phyloP scores from a whole-genome alignment of 2,329 filamentous ascomycete species.

The Alternaria tenuissima region DNA sequence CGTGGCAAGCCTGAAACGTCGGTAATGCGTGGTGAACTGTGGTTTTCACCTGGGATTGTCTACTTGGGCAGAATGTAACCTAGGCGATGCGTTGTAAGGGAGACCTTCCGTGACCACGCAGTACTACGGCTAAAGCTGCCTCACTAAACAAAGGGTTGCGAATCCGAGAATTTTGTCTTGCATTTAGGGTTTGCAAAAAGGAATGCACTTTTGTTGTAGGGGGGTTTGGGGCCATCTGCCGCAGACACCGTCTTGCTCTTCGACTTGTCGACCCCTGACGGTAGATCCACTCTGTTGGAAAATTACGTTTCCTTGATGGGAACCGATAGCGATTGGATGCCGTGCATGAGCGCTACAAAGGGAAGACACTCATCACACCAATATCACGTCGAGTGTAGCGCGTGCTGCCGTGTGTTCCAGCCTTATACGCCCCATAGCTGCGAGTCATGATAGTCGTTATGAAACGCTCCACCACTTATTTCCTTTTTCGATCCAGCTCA shows the following conservation, averaged over 20 bases:
- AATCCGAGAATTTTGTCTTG: not conserved
- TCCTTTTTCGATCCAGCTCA: constrained; percentile 5
- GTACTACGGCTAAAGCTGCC: not conserved
- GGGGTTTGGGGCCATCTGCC: not conserved
- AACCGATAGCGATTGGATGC: constrained; percentile 2
- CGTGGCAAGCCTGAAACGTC: constrained; percentile 22
- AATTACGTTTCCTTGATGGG: constrained; percentile 1
- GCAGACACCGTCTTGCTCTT: constrained; percentile 5
- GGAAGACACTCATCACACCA: not conserved
- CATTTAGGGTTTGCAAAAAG: constrained; percentile 7
- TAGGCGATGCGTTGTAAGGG: constrained; percentile 3
- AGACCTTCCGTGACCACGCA: not conserved
- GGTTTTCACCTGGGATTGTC: constrained; percentile 9
- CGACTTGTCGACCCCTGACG: not conserved
- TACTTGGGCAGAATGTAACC: not conserved
- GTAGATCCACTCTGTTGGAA: constrained; percentile 3
- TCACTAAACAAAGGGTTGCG: not conserved
- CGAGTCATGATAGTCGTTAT: constrained; percentile 13
- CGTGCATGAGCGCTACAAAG: not conserved
- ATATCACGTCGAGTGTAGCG: constrained; percentile 4
- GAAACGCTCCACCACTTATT: constrained; percentile 1
- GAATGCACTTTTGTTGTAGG: not conserved
- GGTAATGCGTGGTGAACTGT: constrained; percentile 9
- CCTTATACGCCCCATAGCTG: constrained; percentile 4
- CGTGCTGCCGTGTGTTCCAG: constrained; percentile 16